These are phyloP conservation scores for Monilinia aucupariae DNA, from an alignment of 2,329 filamentous ascomycete genomes.

Conservation along the genomic window DNA sequence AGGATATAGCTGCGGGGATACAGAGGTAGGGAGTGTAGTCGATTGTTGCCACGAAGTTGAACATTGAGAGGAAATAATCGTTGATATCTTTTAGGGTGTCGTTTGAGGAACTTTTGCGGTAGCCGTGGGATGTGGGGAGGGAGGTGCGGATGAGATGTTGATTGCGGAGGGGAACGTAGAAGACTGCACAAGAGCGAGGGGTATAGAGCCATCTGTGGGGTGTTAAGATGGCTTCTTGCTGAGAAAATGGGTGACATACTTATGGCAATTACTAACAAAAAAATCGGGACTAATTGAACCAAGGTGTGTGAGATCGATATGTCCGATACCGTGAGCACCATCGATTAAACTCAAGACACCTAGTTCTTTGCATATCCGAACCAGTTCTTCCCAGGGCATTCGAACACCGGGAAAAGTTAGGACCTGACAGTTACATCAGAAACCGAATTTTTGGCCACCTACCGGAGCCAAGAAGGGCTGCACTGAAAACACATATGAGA, in stretches of 20 bases:
- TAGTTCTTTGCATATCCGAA: constrained; percentile 56
- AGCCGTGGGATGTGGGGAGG: constrained; percentile 76
- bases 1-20: constrained; percentile 66
- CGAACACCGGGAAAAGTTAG: constrained; percentile 70
- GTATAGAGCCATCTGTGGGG: constrained; percentile 61
- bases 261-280: constrained; percentile 81
- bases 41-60: constrained; percentile 71
- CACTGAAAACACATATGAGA: neutral
- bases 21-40: constrained; percentile 70
- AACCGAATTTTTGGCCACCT: neutral
- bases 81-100: constrained; percentile 36
- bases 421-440: constrained; percentile 50
- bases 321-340: constrained; percentile 58
- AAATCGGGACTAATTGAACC: constrained; percentile 67
- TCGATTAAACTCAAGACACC: constrained; percentile 71
- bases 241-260: constrained; percentile 54
- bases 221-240: neutral
- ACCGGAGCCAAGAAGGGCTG: neutral
- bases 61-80: constrained; percentile 56
- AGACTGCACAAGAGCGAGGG: constrained; percentile 74
- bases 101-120: constrained; percentile 39
- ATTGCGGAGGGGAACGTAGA: constrained; percentile 75
- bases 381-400: constrained; percentile 69
- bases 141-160: constrained; percentile 70
- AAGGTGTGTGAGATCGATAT: constrained; percentile 61